Evolutionary conservation across 2,329 filamentous ascomycete genomes (phyloP).

Genomic region (Fusarium transvaalense): DNA sequence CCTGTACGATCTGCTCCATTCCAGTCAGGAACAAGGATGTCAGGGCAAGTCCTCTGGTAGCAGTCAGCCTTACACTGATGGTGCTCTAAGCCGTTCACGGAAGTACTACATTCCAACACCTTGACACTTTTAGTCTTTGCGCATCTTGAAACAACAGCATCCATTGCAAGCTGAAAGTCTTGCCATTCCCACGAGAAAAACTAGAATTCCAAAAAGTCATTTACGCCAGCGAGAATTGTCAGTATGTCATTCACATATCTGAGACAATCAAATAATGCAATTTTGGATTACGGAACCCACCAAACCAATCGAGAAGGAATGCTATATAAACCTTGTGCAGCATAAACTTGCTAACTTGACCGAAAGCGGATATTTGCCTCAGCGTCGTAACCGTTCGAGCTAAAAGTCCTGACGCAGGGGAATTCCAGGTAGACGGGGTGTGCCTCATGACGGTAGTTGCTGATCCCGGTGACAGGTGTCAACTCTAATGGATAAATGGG

Average conservation of each 20-base stretch:
- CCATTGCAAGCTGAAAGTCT: neutral
- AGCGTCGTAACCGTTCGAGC: constrained; percentile 9
- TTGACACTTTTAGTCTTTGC: neutral
- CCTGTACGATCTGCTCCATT: neutral
- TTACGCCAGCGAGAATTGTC: neutral
- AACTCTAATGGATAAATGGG: neutral
- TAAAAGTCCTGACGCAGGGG: constrained; percentile 11
- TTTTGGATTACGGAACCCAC: neutral
- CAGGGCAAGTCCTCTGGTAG: fast-evolving
- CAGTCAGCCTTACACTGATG: constrained; percentile 1
- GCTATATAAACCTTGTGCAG: constrained; percentile 7
- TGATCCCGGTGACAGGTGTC: neutral
- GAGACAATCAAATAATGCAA: neutral
- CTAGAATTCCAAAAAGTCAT: neutral
- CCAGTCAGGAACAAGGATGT: fast-evolving
- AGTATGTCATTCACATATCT: constrained; percentile 23
- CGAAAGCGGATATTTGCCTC: neutral
- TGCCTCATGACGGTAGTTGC: neutral
- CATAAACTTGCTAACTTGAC: neutral
- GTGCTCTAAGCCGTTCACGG: constrained; percentile 8
- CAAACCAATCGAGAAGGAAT: constrained; percentile 15
- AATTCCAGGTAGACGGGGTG: constrained; percentile 26
- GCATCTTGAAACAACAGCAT: neutral
- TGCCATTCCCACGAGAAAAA: too few species aligned
- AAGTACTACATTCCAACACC: constrained; percentile 9